Evolutionary conservation across 2,329 filamentous ascomycete species (phyloP).

Genomic region (Alternaria hordeiaustralica): DNA sequence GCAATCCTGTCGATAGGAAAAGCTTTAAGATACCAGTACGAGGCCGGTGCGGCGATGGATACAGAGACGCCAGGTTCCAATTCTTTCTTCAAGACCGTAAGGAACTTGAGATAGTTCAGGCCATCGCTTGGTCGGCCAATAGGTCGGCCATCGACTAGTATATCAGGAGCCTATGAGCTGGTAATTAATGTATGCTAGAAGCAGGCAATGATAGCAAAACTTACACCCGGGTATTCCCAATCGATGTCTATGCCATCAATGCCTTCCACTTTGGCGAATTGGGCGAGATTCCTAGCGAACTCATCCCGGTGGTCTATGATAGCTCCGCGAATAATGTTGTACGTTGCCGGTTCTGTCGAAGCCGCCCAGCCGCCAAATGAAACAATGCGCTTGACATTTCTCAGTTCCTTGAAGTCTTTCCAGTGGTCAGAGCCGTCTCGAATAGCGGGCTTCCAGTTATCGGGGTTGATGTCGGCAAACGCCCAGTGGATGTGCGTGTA

Average conservation of each 20-base stretch:
- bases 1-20: slow-evolving; percentile 33
- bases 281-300: slow-evolving; percentile 30
- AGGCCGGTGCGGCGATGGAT: slow-evolving; percentile 37
- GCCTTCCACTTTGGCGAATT: slow-evolving; percentile 26
- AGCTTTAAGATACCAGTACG: slow-evolving; percentile 38
- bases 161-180: slow-evolving; percentile 30
- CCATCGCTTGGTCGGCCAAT: slow-evolving; percentile 28
- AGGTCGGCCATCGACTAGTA: not conserved
- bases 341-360: slow-evolving; percentile 49
- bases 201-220: too few relatives aligned
- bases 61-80: slow-evolving; percentile 13
- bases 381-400: slow-evolving; percentile 45
- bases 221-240: slow-evolving; percentile 53
- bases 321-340: slow-evolving; percentile 47
- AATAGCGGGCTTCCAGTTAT: slow-evolving; percentile 28
- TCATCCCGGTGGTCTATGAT: slow-evolving; percentile 48
- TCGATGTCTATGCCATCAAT: slow-evolving; percentile 52
- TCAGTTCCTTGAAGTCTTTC: slow-evolving; percentile 35
- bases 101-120: slow-evolving; percentile 40
- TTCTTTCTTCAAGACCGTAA: slow-evolving; percentile 19
- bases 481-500: slow-evolving; percentile 17
- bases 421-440: slow-evolving; percentile 33
- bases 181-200: not conserved
- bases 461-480: slow-evolving; percentile 8
- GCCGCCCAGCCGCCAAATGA: slow-evolving; percentile 56